Evolutionary conservation across 768 basidiomycete species (phyloP).

Genomic region (Pleurotus sapidus): DNA sequence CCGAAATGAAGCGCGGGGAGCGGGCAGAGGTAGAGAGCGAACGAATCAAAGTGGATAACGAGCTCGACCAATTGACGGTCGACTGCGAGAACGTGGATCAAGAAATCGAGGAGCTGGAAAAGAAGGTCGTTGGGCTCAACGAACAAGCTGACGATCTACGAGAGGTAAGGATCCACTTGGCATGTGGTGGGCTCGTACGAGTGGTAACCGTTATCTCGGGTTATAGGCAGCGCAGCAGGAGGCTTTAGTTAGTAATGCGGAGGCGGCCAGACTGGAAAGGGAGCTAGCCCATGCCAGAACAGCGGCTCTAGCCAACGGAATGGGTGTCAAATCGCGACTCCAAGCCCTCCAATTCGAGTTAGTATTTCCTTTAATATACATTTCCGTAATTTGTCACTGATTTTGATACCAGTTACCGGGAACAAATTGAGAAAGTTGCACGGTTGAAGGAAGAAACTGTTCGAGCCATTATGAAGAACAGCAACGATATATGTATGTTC

Average conservation of each 20-base stretch:
- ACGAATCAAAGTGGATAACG: constrained; percentile 77
- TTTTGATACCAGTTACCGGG: constrained; percentile 55
- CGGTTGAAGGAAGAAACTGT: constrained; percentile 78
- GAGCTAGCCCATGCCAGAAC: constrained; percentile 74
- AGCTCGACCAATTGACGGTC: constrained; percentile 71
- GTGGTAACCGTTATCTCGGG: background rate
- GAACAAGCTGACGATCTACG: constrained; percentile 80
- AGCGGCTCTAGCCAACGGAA: constrained; percentile 76
- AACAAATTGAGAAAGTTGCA: constrained; percentile 73
- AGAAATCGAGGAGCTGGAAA: constrained; percentile 70
- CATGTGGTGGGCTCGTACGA: background rate
- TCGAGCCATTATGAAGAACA: constrained; percentile 79
- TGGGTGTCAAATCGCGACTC: constrained; percentile 76
- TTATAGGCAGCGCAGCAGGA: constrained; percentile 75
- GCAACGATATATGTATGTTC: constrained; percentile 79
- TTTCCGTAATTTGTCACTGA: constrained; percentile 5
- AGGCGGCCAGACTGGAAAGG: constrained; percentile 65
- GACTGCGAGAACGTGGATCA: constrained; percentile 83
- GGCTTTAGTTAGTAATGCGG: constrained; percentile 59
- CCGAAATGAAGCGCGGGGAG: constrained; percentile 70
- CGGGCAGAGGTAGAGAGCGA: constrained; percentile 73
- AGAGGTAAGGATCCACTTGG: constrained; percentile 50
- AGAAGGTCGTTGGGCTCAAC: constrained; percentile 64
- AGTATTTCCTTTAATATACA: constrained; percentile 19
- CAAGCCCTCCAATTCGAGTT: constrained; percentile 79